These are phyloP conservation scores for Aurantiochytrium sp. DNA, from an alignment of 108 stramenopile species.

Conservation along the genomic window DNA sequence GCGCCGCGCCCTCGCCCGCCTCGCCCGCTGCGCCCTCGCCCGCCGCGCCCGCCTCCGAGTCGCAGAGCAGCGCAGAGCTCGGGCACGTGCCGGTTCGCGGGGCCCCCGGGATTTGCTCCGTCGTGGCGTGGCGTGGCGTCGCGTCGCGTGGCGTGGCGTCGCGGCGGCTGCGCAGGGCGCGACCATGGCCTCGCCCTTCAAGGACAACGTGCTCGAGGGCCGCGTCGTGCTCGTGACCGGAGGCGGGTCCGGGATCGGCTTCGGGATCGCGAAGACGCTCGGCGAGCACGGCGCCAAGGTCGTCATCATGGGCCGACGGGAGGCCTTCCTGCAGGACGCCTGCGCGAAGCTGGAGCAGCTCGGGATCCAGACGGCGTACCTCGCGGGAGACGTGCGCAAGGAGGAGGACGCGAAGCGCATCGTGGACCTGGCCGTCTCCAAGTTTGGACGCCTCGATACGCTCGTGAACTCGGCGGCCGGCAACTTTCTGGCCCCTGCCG, in stretches of 20 bases:
- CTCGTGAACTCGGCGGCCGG: constrained; percentile 31
- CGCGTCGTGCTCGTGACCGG: not conserved
- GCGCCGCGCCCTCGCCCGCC: too few species aligned
- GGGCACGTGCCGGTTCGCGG: too few species aligned
- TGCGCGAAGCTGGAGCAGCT: not conserved
- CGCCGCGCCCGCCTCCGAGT: too few species aligned
- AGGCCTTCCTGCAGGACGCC: not conserved
- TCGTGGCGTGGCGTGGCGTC: too few species aligned
- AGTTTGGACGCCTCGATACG: constrained; percentile 6
- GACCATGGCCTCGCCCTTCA: not conserved
- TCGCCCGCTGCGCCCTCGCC: too few species aligned
- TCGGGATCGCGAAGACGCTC: not conserved
- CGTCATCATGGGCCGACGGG: not conserved
- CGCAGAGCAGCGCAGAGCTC: too few species aligned
- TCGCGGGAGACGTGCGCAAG: not conserved
- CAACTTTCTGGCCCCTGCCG: constrained; percentile 5
- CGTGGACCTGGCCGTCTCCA: not conserved
- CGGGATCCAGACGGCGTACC: not conserved
- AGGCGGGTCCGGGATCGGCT: constrained; percentile 3
- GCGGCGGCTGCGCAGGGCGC: too few species aligned
- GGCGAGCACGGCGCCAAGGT: constrained; percentile 10
- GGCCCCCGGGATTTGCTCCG: too few species aligned
- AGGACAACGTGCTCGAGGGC: not conserved
- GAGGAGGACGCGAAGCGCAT: not conserved
- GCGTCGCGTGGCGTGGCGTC: too few species aligned